A percentile compares a stretch with the other conserved stretches of the same genome.
phyloP scores from a whole-genome alignment of 1,284 basidiomycete genomes.

The Rhodofomes roseus region DNA sequence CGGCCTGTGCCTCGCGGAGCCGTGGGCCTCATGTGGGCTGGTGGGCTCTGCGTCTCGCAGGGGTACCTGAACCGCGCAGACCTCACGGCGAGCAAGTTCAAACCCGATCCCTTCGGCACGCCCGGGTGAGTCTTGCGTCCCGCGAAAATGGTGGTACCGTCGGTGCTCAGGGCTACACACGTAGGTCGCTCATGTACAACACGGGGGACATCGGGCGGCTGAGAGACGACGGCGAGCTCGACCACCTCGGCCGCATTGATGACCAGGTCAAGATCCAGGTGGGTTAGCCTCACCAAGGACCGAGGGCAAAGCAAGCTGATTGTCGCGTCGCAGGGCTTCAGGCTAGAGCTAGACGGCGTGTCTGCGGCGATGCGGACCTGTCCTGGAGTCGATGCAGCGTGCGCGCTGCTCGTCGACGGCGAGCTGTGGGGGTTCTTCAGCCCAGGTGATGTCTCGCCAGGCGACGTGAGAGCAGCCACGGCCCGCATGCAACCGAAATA shows the following conservation, averaged over 20 bases:
- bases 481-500: slow-evolving; percentile 48
- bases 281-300: too few relatives aligned
- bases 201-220: slow-evolving; percentile 53
- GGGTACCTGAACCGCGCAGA: slow-evolving; percentile 49
- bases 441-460: slow-evolving; percentile 32
- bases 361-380: slow-evolving; percentile 33
- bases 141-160: too few relatives aligned
- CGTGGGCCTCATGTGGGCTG: slow-evolving; percentile 51
- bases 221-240: slow-evolving; percentile 42
- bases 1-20: slow-evolving; percentile 44
- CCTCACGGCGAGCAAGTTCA: slow-evolving; percentile 42
- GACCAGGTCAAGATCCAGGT: slow-evolving; percentile 49
- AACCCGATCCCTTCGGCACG: slow-evolving; percentile 40
- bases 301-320: too few relatives aligned
- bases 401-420: slow-evolving; percentile 41
- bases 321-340: slow-evolving; percentile 44
- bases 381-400: slow-evolving; percentile 37
- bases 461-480: slow-evolving; percentile 34
- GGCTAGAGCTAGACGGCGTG: slow-evolving; percentile 53
- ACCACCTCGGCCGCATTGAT: slow-evolving; percentile 49
- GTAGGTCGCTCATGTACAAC: slow-evolving; percentile 42
- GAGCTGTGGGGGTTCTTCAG: slow-evolving; percentile 47
- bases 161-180: too few relatives aligned
- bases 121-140: slow-evolving; percentile 31
- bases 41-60: slow-evolving; percentile 42